phyloP scores from a whole-genome alignment of 495 filamentous ascomycete species.

The Pseudomonodictys pantanalensis region DNA sequence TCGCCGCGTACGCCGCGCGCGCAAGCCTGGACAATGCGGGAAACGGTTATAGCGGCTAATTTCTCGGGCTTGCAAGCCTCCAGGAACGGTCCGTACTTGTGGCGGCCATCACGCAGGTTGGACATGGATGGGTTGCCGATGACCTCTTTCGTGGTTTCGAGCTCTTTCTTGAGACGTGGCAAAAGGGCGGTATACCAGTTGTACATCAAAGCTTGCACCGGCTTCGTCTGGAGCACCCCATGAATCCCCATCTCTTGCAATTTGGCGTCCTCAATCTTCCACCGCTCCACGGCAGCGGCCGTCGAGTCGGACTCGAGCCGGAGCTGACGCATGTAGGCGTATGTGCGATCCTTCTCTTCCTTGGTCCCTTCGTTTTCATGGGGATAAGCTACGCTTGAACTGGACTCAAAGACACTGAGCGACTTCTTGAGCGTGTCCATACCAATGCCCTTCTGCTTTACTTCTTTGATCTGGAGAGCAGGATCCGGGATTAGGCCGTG shows the following conservation, averaged over 20 bases:
- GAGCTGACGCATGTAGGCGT: slow-evolving; percentile 44
- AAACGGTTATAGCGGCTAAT: slow-evolving; percentile 76
- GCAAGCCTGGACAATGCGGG: slow-evolving; percentile 56
- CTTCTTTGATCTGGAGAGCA: slow-evolving; percentile 49
- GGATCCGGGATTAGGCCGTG: slow-evolving; percentile 18
- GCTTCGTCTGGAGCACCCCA: slow-evolving; percentile 50
- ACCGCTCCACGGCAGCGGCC: slow-evolving; percentile 68
- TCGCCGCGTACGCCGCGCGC: slow-evolving; percentile 6
- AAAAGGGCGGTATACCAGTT: slow-evolving; percentile 75
- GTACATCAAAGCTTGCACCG: slow-evolving; percentile 66
- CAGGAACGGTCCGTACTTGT: slow-evolving; percentile 72
- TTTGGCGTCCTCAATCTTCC: slow-evolving; percentile 67
- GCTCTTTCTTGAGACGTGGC: slow-evolving; percentile 60
- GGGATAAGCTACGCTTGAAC: slow-evolving; percentile 38
- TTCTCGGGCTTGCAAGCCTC: slow-evolving; percentile 60
- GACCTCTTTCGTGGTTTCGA: slow-evolving; percentile 56
- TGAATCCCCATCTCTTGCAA: slow-evolving; percentile 64
- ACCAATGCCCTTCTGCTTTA: slow-evolving; percentile 71
- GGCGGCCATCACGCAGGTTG: slow-evolving; percentile 56
- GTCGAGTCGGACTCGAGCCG: slow-evolving; percentile 72
- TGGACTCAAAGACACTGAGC: slow-evolving; percentile 57
- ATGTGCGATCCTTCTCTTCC: slow-evolving; percentile 44
- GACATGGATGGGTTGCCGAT: slow-evolving; percentile 37
- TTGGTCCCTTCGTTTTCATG: slow-evolving; percentile 40
- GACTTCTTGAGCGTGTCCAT: slow-evolving; percentile 64